Evolutionary conservation across 768 basidiomycete genomes (phyloP), one percentile per base, ranked within the genome.

Genomic region (Pluteus cervinus): DNA sequence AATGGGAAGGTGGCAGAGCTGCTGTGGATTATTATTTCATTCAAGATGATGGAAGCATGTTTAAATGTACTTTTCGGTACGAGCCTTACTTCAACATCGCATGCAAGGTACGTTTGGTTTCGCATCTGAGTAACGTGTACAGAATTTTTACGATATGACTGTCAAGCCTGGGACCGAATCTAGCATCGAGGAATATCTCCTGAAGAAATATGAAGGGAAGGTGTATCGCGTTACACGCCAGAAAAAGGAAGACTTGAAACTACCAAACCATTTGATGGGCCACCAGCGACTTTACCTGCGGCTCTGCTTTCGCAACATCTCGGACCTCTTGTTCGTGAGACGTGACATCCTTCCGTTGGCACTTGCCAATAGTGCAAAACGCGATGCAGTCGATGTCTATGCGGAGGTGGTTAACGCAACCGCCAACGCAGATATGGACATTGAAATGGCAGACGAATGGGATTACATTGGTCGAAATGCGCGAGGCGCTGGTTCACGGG

Each of bases 1-100:
- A 87, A 29, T 82, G 81, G 69, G 76, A 87, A 4, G 76, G 76
- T 7, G 96, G 93, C 14, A 80, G 77, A 48, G 82, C 90, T 2
- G 96, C 85, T 5, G 93, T 99, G 9, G 92, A 99, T 50, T 94
- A 79, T 49, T 98, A 94, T 57, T 98, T 99, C 53, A 90, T 99
- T 46, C 82, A 97, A 63, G 93, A 97, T 52, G 92, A 98, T 42
- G 96, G 96, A 4, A 78, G 77, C 17, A 87, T 87, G 81, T 98
- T 99, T 73, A 99, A 98, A 60, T 81, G 79, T 47, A 98, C 94
- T 4, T 70, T 85, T 44, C 74, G 78, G 40, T 94, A 93, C 53
- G 94, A 98, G 53, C 94, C 96, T 0, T 98, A 99, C 59, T 96
- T 99, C 54, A 74, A 70, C 43, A 87, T 98, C 40, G 85, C 82